A percentile compares a stretch with the other conserved stretches of the same genome.
phyloP scores from a whole-genome alignment of 345 rosid species.

The Rhodamnia rubescens region DNA sequence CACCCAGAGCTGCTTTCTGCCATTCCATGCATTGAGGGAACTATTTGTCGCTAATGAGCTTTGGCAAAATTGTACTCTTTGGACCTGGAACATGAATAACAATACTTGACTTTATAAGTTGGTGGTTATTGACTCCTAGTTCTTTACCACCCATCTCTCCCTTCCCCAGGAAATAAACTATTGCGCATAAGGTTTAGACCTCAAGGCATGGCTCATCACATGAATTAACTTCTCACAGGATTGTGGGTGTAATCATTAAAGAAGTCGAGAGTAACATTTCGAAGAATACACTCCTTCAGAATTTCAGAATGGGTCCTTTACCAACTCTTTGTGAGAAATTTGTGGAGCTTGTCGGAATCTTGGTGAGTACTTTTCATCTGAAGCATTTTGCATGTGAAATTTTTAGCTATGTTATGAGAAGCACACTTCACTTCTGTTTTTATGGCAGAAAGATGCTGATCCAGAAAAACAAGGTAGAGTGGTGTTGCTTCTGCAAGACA shows the following conservation, averaged over 20 bases:
- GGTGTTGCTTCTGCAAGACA: slow-evolving; percentile 83
- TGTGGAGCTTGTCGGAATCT: slow-evolving; percentile 77
- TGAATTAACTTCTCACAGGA: slow-evolving; percentile 35
- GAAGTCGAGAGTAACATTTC: slow-evolving; percentile 83
- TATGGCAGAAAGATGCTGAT: slow-evolving; percentile 76
- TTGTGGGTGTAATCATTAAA: slow-evolving; percentile 74
- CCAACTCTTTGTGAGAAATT: slow-evolving; percentile 65
- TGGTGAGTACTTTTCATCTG: slow-evolving; percentile 47
- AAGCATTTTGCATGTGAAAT: background rate
- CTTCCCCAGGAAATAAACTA: background rate
- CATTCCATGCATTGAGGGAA: background rate
- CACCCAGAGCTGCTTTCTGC: background rate
- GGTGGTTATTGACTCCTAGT: background rate
- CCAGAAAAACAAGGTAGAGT: slow-evolving; percentile 59
- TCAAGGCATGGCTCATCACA: background rate
- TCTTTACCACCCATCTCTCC: background rate
- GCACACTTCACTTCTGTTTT: background rate
- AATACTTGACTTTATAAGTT: background rate
- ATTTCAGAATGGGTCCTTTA: slow-evolving; percentile 77
- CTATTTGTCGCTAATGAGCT: background rate
- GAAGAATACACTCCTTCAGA: slow-evolving; percentile 73
- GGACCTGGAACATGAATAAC: background rate
- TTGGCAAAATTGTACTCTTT: background rate
- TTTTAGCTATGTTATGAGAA: background rate
- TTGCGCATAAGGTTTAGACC: background rate